Conservation (phyloP, 1,139 yeast genomes). For the Kurtzmaniella quercitrusa region DNA sequence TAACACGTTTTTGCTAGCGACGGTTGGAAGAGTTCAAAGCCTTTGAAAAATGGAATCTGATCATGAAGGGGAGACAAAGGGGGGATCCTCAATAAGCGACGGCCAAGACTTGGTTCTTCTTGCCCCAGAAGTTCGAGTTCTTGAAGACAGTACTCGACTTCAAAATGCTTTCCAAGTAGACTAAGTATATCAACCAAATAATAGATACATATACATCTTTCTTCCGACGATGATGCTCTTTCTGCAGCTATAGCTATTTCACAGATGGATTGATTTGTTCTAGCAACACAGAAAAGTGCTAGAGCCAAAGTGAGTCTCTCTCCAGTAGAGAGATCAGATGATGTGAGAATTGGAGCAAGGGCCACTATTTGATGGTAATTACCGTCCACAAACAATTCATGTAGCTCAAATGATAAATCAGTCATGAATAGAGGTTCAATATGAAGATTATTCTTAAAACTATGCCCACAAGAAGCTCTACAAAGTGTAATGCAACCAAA, state of each 20-base stretch:
- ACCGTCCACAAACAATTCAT: conserved; percentile 6
- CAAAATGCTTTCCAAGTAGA: not conserved
- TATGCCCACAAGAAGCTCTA: not conserved
- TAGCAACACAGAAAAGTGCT: conserved; percentile 22
- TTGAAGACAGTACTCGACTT: not conserved
- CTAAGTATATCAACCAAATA: conserved; percentile 16
- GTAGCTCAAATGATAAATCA: conserved; percentile 5
- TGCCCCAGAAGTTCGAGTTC: not conserved
- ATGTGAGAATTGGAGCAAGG: conserved; percentile 9
- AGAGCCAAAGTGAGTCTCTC: conserved; percentile 16
- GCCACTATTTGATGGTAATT: conserved; percentile 10
- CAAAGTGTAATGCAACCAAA: not conserved
- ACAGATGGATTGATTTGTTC: conserved; percentile 22
- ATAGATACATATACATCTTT: conserved; percentile 15
- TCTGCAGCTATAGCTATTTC: conserved; percentile 27
- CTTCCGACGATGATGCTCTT: conserved; percentile 14
- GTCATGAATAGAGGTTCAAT: conserved; percentile 2
- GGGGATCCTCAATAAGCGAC: not conserved
- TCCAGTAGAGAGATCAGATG: conserved; percentile 8
- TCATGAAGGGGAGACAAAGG: conserved; percentile 12
- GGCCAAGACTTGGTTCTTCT: not conserved
- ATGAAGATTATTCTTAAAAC: conserved; percentile 6
- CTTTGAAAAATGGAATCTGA: conserved; percentile 15
- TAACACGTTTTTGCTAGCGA: not conserved
- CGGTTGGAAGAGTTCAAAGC: not conserved